These are phyloP conservation scores for Tolypocladium ophioglossoides DNA, from an alignment of 2,329 filamentous ascomycete genomes.

Conservation along the genomic window DNA sequence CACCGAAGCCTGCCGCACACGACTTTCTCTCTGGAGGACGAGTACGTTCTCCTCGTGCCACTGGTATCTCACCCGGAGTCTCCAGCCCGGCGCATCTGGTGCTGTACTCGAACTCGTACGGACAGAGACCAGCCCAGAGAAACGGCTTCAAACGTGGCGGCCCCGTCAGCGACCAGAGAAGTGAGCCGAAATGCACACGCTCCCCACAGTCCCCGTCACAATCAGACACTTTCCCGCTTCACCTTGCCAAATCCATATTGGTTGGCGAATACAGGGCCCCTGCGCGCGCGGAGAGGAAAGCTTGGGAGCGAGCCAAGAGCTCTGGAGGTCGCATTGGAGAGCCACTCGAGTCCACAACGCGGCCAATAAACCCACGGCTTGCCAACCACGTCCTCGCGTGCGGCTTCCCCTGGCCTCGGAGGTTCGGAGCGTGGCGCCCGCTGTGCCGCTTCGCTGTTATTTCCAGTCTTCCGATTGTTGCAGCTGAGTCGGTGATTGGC, in stretches of 20 bases:
- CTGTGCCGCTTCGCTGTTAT: not conserved
- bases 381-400: not conserved
- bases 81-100: not conserved
- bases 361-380: not conserved
- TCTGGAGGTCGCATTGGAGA: not conserved
- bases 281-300: not conserved
- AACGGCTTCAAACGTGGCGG: not conserved
- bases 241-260: not conserved
- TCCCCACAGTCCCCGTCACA: not conserved
- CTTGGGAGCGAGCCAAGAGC: not conserved
- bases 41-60: too few relatives aligned
- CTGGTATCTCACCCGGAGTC: too few relatives aligned
- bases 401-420: not conserved
- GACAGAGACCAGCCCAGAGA: not conserved
- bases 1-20: not conserved
- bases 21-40: too few relatives aligned
- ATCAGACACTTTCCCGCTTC: not conserved
- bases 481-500: not conserved
- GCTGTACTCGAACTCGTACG: too few relatives aligned
- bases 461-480: not conserved
- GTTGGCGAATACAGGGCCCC: not conserved
- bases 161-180: not conserved
- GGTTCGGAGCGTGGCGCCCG: too few relatives aligned
- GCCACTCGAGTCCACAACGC: not conserved
- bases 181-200: not conserved